These are phyloP conservation scores for Collybia sp. DNA, from an alignment of 768 basidiomycete genomes.

Conservation along the genomic window DNA sequence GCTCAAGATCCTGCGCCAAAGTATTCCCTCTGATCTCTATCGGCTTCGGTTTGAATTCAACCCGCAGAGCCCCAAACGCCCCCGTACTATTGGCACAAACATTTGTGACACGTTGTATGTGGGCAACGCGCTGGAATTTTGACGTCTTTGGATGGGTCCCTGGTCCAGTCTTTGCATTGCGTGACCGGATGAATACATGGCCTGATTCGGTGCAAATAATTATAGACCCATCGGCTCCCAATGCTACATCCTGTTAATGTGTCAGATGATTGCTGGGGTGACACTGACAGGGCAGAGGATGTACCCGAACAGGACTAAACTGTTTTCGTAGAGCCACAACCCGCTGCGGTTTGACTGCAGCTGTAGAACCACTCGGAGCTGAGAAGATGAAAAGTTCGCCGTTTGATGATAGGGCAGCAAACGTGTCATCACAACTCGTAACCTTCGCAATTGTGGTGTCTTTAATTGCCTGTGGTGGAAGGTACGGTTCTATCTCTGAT, in stretches of 20 bases:
- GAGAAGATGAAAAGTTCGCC: constrained; percentile 92
- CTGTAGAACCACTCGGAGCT: constrained; percentile 21
- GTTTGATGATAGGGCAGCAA: constrained; percentile 77
- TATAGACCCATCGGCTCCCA: constrained; percentile 83
- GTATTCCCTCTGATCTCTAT: constrained; percentile 52
- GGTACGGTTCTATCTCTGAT: constrained; percentile 69
- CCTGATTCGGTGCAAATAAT: constrained; percentile 94
- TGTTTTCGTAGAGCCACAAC: constrained; percentile 88
- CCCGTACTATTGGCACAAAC: constrained; percentile 88
- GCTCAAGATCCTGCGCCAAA: constrained; percentile 62
- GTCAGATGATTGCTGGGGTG: constrained; percentile 1
- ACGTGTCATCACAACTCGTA: constrained; percentile 69
- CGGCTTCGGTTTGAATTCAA: constrained; percentile 58
- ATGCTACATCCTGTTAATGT: constrained; percentile 68
- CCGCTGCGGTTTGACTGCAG: constrained; percentile 71
- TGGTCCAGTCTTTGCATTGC: constrained; percentile 35
- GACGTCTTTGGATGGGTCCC: constrained; percentile 38
- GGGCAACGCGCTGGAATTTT: constrained; percentile 79
- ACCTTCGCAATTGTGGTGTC: constrained; percentile 77
- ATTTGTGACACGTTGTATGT: constrained; percentile 77
- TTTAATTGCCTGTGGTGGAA: constrained; percentile 72
- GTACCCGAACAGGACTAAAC: constrained; percentile 76
- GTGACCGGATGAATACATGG: constrained; percentile 83
- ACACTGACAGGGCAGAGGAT: constrained; percentile 12
- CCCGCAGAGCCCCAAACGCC: constrained; percentile 79